Evolutionary conservation across 768 basidiomycete genomes (phyloP).

Genomic region (Lactarius trivialis): DNA sequence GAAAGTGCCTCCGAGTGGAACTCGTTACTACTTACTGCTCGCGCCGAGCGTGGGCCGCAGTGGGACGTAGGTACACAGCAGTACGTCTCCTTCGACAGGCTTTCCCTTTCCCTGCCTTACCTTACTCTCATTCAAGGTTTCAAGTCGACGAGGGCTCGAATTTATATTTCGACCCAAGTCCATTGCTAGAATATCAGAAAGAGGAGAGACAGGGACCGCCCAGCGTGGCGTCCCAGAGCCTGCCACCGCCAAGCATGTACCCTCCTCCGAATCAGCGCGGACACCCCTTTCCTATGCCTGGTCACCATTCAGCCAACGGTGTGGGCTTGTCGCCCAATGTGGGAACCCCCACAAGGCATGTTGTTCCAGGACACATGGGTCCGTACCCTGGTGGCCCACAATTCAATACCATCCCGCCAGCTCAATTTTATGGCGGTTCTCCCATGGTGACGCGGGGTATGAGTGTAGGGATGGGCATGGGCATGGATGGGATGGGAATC

Average conservation of each 20-base stretch:
- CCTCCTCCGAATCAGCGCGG: conserved; percentile 17
- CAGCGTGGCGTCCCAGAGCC: neutral
- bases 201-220: conserved; percentile 21
- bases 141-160: conserved; percentile 67
- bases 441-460: conserved; percentile 22
- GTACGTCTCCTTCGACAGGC: conserved; percentile 37
- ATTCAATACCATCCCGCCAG: conserved; percentile 34
- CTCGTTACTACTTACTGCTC: conserved; percentile 66
- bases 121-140: conserved; percentile 42
- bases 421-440: conserved; percentile 36
- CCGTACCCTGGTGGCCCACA: conserved; percentile 24
- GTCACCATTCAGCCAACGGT: conserved; percentile 22
- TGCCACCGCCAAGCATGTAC: conserved; percentile 22
- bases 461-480: conserved; percentile 15
- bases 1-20: conserved; percentile 87
- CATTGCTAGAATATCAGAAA: conserved; percentile 27
- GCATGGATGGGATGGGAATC: conserved; percentile 23
- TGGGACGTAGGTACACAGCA: conserved; percentile 86
- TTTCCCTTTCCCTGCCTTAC: neutral
- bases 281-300: conserved; percentile 10
- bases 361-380: conserved; percentile 26
- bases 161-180: conserved; percentile 65
- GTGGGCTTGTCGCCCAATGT: conserved; percentile 19
- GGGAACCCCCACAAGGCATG: conserved; percentile 27
- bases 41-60: conserved; percentile 77